phyloP scores from a whole-genome alignment of 306 rosid genomes.

The Biancaea sappan region DNA sequence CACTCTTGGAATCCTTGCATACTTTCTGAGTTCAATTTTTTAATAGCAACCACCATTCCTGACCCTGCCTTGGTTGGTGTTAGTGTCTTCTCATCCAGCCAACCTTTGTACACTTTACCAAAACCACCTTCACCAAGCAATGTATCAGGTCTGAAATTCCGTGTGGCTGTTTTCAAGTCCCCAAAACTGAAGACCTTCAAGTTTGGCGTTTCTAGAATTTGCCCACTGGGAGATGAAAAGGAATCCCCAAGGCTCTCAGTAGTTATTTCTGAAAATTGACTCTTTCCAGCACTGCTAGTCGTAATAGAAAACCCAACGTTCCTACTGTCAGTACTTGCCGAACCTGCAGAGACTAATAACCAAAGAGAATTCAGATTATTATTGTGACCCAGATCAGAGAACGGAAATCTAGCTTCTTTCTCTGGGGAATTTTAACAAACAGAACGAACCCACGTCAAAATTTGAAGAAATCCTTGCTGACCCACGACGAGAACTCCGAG shows the following conservation, averaged over 20 bases:
- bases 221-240: constrained; percentile 35
- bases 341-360: constrained; percentile 33
- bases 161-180: constrained; percentile 67
- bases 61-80: constrained; percentile 57
- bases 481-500: not conserved
- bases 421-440: not conserved
- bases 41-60: constrained; percentile 73
- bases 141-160: constrained; percentile 56
- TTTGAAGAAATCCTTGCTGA: not conserved
- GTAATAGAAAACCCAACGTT: constrained; percentile 36
- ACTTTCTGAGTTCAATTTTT: constrained; percentile 74
- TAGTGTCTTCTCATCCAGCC: constrained; percentile 72
- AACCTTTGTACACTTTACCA: constrained; percentile 85
- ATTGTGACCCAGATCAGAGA: not conserved
- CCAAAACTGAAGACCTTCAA: constrained; percentile 61
- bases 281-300: constrained; percentile 49
- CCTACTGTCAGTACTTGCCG: constrained; percentile 39
- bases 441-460: constrained; percentile 19
- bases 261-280: constrained; percentile 54
- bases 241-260: constrained; percentile 37
- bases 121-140: constrained; percentile 90
- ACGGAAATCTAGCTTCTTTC: not conserved
- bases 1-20: constrained; percentile 83
- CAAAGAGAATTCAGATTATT: not conserved
- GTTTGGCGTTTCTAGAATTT: constrained; percentile 51